These are phyloP conservation scores for Neotropicomus parvogracilis DNA, from an alignment of 1,284 basidiomycete genomes.

Conservation along the genomic window DNA sequence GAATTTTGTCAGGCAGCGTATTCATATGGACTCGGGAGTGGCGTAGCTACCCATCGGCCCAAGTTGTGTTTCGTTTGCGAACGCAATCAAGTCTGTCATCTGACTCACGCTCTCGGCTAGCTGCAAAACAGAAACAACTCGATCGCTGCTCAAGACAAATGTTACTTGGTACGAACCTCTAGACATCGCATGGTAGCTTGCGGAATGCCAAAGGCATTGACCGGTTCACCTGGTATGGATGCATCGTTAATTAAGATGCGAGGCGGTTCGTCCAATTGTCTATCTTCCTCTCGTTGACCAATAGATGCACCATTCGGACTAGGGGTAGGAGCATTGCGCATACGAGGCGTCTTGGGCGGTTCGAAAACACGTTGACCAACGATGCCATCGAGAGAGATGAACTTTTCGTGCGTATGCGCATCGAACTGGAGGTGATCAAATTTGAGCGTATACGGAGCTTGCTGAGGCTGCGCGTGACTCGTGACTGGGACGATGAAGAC, in stretches of 20 bases:
- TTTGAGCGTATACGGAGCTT: constrained; percentile 40
- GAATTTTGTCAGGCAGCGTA: constrained; percentile 23
- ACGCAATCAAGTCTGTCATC: constrained; percentile 71
- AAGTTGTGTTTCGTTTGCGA: constrained; percentile 47
- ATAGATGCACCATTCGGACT: constrained; percentile 33
- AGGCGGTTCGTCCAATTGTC: constrained; percentile 61
- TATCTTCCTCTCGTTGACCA: constrained; percentile 44
- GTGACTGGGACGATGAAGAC: constrained; percentile 42
- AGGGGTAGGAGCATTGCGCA: constrained; percentile 40
- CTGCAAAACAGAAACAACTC: constrained; percentile 34
- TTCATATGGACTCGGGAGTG: constrained; percentile 32
- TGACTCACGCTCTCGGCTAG: constrained; percentile 72
- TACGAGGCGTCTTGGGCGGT: constrained; percentile 39
- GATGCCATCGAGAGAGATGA: constrained; percentile 58
- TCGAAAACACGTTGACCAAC: constrained; percentile 43
- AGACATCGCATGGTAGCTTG: constrained; percentile 83
- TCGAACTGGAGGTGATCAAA: constrained; percentile 70
- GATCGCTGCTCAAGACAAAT: constrained; percentile 1
- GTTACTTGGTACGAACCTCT: constrained; percentile 46
- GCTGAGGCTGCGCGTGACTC: constrained; percentile 22
- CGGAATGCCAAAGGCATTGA: constrained; percentile 80
- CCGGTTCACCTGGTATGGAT: constrained; percentile 68
- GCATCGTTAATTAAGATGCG: constrained; percentile 54
- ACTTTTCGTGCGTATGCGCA: constrained; percentile 66
- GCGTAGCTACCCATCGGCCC: constrained; percentile 62